Base-by-base conservation (phyloP, 257 asterid species). In the Fraxinus pennsylvanica region DNA sequence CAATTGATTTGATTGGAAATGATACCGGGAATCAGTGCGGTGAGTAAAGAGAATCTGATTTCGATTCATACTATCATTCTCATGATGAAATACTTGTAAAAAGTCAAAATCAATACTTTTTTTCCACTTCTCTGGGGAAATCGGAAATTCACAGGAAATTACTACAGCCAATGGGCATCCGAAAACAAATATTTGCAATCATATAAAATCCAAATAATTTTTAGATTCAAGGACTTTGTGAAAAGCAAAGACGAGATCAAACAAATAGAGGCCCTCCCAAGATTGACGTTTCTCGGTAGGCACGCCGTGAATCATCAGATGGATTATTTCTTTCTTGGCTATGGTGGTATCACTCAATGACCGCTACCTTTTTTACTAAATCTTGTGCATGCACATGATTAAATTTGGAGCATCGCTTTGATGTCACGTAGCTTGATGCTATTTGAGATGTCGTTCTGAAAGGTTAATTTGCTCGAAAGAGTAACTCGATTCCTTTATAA, bases 91-190 rank as follows among this genome's bases (percentile, higher is more conserved):
- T 25, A 77, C 61, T 17, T 73, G 54, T 71, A 19, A 25, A 38
- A 30, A 38, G 66, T 71, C 14, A 29, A 63, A n/a, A 63, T 15
- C 43, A 38, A 69, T 41, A 38, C 43, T 30, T 22, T 25, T 25
- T 25, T 27, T 17, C 72, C 66, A 78, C 72, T 78, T 47, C 78
- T 79, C 15, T 17, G 80, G 45, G 83, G 68, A 65, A 74, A 35
- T 80, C 54, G 72, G 82, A 85, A 25, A 57, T 15, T 32, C 33
- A 76, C 52, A 69, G 71, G 27, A n/a, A 47, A 9, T 77, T 63
- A 12, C 4, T 63, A 0, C 38, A 41, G 59, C 90, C 90, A 85
- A 87, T 82, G 61, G 76, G 32, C 63, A 47, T 0, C 39, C 79
- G 87, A 87, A 79, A 87, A 63, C 79, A 15, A 35, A 63, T 21